Percentiles rank a stretch among this genome's conserved stretches.
Conservation (phyloP, 257 asterid species). For the Solanum peruvianum region DNA sequence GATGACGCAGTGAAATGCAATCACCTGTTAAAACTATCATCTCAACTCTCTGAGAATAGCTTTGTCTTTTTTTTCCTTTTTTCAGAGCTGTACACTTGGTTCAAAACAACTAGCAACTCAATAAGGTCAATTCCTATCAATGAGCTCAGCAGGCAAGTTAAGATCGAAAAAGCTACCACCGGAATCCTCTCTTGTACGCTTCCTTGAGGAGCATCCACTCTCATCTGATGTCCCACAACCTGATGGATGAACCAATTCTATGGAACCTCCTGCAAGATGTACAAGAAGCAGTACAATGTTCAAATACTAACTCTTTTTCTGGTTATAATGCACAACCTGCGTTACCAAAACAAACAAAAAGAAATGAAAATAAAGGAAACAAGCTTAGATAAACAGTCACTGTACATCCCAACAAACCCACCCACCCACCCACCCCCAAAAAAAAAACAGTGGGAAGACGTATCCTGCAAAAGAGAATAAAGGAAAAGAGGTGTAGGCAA, state of each 20-base stretch:
- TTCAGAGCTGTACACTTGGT: constrained; percentile 13
- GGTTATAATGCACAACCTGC: neutral
- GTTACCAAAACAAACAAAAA: neutral
- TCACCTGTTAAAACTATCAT: neutral
- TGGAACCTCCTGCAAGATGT: constrained; percentile 23
- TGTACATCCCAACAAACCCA: neutral
- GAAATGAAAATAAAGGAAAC: neutral
- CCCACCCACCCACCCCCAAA: neutral
- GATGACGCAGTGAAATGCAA: neutral
- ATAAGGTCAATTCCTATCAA: constrained; percentile 16
- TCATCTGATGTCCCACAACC: constrained; percentile 40
- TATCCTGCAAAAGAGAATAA: neutral
- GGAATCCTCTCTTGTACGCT: constrained; percentile 44
- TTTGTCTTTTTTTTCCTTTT: neutral
- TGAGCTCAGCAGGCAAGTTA: constrained; percentile 58
- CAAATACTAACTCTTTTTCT: neutral
- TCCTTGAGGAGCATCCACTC: constrained; percentile 27
- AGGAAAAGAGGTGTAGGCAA: neutral
- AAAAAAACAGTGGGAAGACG: neutral
- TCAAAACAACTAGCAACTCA: neutral
- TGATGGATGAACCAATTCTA: constrained; percentile 41
- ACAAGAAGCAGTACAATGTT: neutral
- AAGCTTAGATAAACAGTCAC: neutral
- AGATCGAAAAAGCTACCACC: constrained; percentile 45
- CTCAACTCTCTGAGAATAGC: neutral